These are phyloP conservation scores for Grosmannia serpens DNA, from an alignment of 2,329 filamentous ascomycete species.

Conservation along the genomic window DNA sequence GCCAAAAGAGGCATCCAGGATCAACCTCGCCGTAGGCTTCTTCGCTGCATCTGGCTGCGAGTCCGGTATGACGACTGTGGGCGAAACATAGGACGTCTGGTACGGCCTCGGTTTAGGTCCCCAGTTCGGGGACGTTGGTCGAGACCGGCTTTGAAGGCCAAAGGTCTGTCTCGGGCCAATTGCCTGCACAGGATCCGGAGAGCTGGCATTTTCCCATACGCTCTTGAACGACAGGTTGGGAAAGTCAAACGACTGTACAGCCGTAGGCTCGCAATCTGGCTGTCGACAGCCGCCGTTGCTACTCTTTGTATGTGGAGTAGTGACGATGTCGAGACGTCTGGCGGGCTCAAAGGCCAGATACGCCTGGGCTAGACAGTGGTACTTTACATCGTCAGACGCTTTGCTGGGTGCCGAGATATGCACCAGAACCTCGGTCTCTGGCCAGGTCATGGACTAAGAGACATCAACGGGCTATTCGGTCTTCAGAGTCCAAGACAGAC, in stretches of 20 bases:
- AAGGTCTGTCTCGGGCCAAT: not conserved
- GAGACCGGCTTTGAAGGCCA: not conserved
- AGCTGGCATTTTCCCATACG: conserved; percentile 18
- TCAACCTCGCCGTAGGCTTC: conserved; percentile 1
- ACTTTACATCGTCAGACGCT: conserved; percentile 33
- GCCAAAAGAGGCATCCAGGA: conserved; percentile 9
- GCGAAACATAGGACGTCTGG: conserved; percentile 4
- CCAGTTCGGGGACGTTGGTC: not conserved
- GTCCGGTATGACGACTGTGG: conserved; percentile 32
- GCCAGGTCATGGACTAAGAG: conserved; percentile 6
- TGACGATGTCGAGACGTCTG: not conserved
- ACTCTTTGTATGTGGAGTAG: not conserved
- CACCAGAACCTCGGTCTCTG: conserved; percentile 41
- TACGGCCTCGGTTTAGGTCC: no score
- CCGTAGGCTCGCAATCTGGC: not conserved
- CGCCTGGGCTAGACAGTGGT: conserved; percentile 36
- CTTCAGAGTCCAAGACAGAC: not conserved
- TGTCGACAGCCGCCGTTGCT: not conserved
- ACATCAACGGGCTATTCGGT: not conserved
- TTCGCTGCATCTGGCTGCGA: conserved; percentile 33
- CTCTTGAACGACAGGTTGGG: conserved; percentile 20
- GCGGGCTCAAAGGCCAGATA: conserved; percentile 37
- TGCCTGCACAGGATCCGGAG: conserved; percentile 12
- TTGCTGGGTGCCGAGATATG: conserved; percentile 42
- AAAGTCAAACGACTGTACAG: conserved; percentile 9